Evolutionary conservation across 2,329 filamentous ascomycete genomes (phyloP), one percentile per base, ranked within the genome.

Genomic region (Colletotrichum lindemuthianum): DNA sequence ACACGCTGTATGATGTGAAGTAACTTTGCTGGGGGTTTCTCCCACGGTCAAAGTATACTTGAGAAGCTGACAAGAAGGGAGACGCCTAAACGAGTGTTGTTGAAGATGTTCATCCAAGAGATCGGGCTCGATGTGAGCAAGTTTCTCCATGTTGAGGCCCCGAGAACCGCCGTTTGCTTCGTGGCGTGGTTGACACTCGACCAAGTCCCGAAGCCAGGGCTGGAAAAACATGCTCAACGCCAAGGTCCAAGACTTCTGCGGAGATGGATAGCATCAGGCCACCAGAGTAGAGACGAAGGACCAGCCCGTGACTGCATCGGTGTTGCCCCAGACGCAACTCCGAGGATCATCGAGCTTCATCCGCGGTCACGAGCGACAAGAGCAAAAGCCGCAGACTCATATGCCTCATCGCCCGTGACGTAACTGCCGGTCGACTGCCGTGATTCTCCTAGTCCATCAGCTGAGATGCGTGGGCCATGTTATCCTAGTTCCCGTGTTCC

Each of bases 351-450:
- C 63, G 63, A 66, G 34, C 33, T 63, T 64, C 44, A 40, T 39
- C 63, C 60, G 59, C 39, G 40, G 40, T 47, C 40, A 54, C 34
- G 51, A 39, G 24, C 37, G 39, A 41, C 8, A 24, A 33, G 9
- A 49, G 44, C 63, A 66, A 66, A 66, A 32, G 60, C 63, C 63
- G 63, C 39, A 11, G n/a, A n/a, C 41, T 47, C 39, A n/a, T 39
- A 51, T 57, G 58, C 37, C 59, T 50, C 53, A 33, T 39, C 51
- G 13, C n/a, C 12, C 16, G 53, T 54, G 59, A 64, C 54, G 49
- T 51, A 54, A 64, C 32, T 13, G 12, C 2, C 24, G 16, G 6
- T 36, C 59, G 16, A 59, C 47, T 51, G 50, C 49, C 54, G 54
- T 32, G 13, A 33, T 33, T 12, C 54, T 59, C 54, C 54, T 39